Base-by-base conservation (phyloP, 495 filamentous ascomycete genomes). In the Cairneyella variabilis region DNA sequence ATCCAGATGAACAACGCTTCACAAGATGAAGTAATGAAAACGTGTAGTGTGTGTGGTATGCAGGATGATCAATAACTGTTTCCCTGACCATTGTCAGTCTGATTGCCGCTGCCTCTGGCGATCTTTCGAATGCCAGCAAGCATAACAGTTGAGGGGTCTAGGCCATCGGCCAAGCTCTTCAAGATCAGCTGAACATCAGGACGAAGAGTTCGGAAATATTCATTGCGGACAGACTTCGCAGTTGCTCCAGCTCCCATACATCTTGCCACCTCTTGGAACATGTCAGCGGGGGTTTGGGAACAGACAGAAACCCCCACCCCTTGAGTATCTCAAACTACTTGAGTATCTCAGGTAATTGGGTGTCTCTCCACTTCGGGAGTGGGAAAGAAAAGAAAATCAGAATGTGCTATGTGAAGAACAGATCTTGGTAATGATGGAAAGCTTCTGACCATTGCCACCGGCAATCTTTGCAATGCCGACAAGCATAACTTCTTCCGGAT, bases 401-500 rank as follows among this genome's bases (percentile, higher is more conserved):
- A 45, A 27, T 4, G 41, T 23, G 21, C 40, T 21, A 20, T 10
- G 18, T 43, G 21, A 43, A 43, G 16, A 43, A 21, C 3, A 46
- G 20, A n/a, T n/a, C n/a, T n/a, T n/a, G 26, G 27, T 23, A 8
- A 30, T 27, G 27, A 34, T n/a, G n/a, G n/a, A n/a, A n/a, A n/a
- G n/a, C n/a, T n/a, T n/a, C n/a, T n/a, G n/a, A n/a, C n/a, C n/a
- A n/a, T n/a, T n/a, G n/a, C n/a, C n/a, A n/a, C n/a, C n/a, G n/a
- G n/a, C n/a, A 21, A 43, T 43, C 18, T 43, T 43, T 43, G 40
- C 40, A 43, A 43, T 43, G 16, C 40, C 20, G 21, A 11, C 40
- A 16, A 43, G 5, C 3, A 6, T 4, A 21, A 43, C 1, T 20
- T 18, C 5, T 20, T 43, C 40, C 10, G 40, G 40, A 43, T 43